A percentile compares a stretch with the other conserved stretches of the same genome.
phyloP scores from a whole-genome alignment of 768 basidiomycete species.

The Termitomyces bulborhizus region DNA sequence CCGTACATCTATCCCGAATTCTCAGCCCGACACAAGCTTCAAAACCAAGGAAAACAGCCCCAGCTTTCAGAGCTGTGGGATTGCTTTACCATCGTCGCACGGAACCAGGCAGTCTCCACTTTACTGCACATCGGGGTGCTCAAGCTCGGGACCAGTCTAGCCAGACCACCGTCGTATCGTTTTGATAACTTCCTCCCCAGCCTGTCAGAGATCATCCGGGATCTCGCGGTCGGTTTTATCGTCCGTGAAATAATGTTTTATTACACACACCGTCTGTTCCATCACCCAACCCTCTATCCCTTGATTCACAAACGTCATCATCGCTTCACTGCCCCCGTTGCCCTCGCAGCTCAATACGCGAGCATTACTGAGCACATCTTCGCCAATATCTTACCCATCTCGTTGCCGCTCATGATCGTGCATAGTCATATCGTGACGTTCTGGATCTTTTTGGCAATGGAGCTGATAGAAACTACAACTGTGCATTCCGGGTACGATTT shows the following conservation, averaged over 20 bases:
- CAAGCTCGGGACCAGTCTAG: background rate
- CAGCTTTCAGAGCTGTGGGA: constrained; percentile 17
- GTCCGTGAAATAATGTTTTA: constrained; percentile 24
- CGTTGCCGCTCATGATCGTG: constrained; percentile 19
- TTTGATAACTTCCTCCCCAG: constrained; percentile 17
- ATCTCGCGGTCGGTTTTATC: constrained; percentile 15
- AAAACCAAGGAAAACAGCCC: constrained; percentile 21
- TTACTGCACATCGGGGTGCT: constrained; percentile 15
- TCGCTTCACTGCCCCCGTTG: constrained; percentile 25
- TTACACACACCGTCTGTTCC: constrained; percentile 22
- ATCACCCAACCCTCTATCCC: constrained; percentile 20
- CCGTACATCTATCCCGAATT: constrained; percentile 17
- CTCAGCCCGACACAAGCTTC: constrained; percentile 20
- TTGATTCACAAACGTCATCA: constrained; percentile 25
- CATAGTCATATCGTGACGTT: constrained; percentile 21
- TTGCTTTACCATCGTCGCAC: constrained; percentile 16
- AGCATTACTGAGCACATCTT: constrained; percentile 21
- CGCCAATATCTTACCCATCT: constrained; percentile 22
- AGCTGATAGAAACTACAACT: constrained; percentile 20
- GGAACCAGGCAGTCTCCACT: constrained; percentile 20
- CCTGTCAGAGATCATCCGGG: constrained; percentile 11
- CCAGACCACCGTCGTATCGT: constrained; percentile 12
- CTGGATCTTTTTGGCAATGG: constrained; percentile 21
- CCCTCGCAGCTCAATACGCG: constrained; percentile 24
- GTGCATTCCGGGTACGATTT: constrained; percentile 25